A percentile compares a stretch with the other conserved stretches of the same genome.
Conservation (phyloP, 2,329 filamentous ascomycete species). For the Cephalotrichum gorgonifer region DNA sequence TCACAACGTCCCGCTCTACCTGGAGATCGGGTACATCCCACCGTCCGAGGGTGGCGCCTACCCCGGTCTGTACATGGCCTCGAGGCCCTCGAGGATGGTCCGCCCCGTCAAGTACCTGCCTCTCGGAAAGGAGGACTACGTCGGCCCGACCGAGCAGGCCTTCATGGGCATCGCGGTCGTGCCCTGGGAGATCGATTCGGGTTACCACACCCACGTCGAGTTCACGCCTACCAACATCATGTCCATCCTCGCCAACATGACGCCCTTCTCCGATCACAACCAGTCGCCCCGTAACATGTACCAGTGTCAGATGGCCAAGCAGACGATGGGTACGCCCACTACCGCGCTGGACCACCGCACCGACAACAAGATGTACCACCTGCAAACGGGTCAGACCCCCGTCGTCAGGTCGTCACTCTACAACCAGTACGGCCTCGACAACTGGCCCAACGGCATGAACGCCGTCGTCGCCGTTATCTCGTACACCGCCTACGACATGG, state of each 20-base stretch:
- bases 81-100: slow-evolving; percentile 75
- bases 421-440: slow-evolving; percentile 93
- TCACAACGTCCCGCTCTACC: slow-evolving; percentile 66
- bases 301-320: slow-evolving; percentile 98
- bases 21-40: slow-evolving; percentile 89
- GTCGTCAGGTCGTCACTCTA: slow-evolving; percentile 86
- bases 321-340: slow-evolving; percentile 95
- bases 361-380: slow-evolving; percentile 91
- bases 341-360: slow-evolving; percentile 77
- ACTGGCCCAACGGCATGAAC: slow-evolving; percentile 95
- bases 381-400: slow-evolving; percentile 94
- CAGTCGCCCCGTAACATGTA: slow-evolving; percentile 99
- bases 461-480: slow-evolving; percentile 95
- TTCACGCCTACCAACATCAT: slow-evolving; percentile 92
- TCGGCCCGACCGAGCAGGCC: slow-evolving; percentile 90
- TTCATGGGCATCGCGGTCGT: slow-evolving; percentile 96
- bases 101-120: slow-evolving; percentile 88
- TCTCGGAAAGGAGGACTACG: slow-evolving; percentile 73
- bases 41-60: slow-evolving; percentile 87
- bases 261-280: slow-evolving; percentile 97
- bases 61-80: slow-evolving; percentile 90
- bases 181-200: slow-evolving; percentile 78
- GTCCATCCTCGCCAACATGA: slow-evolving; percentile 97
- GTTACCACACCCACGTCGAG: slow-evolving; percentile 87
- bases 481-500: slow-evolving; percentile 99